These are phyloP conservation scores for Exsudoporus frostii DNA, from an alignment of 768 basidiomycete genomes.

Conservation along the genomic window DNA sequence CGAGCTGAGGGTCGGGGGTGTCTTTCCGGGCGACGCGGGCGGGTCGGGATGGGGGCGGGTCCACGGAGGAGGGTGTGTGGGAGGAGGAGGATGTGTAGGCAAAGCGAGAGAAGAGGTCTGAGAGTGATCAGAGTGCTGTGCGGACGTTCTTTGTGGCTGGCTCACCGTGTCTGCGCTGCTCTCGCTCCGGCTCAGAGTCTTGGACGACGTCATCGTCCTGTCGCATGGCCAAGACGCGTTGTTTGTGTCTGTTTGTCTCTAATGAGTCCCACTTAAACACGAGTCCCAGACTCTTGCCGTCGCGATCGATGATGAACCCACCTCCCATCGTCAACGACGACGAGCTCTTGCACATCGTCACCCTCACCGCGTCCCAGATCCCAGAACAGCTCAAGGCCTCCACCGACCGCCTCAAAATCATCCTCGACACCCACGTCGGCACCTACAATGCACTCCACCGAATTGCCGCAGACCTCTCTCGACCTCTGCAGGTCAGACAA, in stretches of 20 bases:
- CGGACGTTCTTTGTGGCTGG: no score
- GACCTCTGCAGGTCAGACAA: slow-evolving; percentile 68
- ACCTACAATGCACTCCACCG: slow-evolving; percentile 69
- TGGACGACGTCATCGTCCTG: not conserved
- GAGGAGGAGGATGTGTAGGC: slow-evolving; percentile 29
- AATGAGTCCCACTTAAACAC: not conserved
- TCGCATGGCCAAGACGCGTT: slow-evolving; percentile 40
- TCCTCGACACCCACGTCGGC: slow-evolving; percentile 62
- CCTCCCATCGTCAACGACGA: slow-evolving; percentile 48
- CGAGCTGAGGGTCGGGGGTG: slow-evolving; percentile 37
- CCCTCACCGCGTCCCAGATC: slow-evolving; percentile 71
- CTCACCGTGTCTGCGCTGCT: slow-evolving; percentile 5
- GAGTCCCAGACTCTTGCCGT: not conserved
- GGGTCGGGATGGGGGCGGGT: not conserved
- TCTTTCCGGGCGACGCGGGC: slow-evolving; percentile 4
- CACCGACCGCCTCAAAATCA: slow-evolving; percentile 60
- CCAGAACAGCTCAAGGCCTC: slow-evolving; percentile 46
- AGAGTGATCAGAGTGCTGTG: not conserved
- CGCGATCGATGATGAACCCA: slow-evolving; percentile 23
- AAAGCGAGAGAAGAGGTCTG: slow-evolving; percentile 33
- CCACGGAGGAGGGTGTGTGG: not conserved
- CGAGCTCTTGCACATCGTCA: slow-evolving; percentile 66
- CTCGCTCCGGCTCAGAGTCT: not conserved
- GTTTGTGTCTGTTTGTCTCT: slow-evolving; percentile 35
- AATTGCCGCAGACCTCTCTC: slow-evolving; percentile 58